A percentile compares a stretch with the other conserved stretches of the same genome.
Conservation (phyloP, 2,329 filamentous ascomycete species). For the Trichoderma koningiopsis region DNA sequence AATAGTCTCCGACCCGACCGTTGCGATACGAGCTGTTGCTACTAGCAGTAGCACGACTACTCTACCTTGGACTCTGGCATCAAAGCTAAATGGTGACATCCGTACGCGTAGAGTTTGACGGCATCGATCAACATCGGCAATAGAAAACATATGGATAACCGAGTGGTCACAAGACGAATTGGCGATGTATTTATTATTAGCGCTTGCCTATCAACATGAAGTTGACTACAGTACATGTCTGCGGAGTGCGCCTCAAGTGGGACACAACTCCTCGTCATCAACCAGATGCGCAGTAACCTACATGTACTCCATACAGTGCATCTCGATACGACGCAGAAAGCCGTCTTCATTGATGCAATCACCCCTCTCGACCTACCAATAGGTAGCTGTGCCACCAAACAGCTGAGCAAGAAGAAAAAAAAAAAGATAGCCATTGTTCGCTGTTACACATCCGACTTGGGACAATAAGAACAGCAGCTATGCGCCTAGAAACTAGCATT, state of each 20-base stretch:
- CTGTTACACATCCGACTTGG: neutral
- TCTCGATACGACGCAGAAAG: neutral
- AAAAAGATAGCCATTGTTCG: slow-evolving; percentile 12
- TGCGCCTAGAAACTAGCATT: neutral
- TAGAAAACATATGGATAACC: neutral
- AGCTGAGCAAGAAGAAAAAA: neutral
- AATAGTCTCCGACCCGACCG: slow-evolving; percentile 9
- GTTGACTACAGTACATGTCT: neutral
- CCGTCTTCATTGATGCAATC: neutral
- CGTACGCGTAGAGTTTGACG: neutral
- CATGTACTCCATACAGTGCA: slow-evolving; percentile 4
- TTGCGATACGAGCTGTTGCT: slow-evolving; percentile 15
- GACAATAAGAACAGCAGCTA: neutral
- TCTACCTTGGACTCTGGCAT: neutral
- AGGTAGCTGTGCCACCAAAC: neutral
- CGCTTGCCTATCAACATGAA: neutral
- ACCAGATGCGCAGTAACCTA: neutral
- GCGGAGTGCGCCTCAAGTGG: neutral
- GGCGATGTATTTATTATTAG: neutral
- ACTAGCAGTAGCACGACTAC: neutral
- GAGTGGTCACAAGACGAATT: neutral
- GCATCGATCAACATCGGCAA: neutral
- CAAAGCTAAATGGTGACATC: neutral
- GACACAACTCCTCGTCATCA: slow-evolving; percentile 3
- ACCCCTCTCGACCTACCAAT: neutral